Conservation (phyloP, 177 flowering plant genomes). For the Telopea speciosissima region DNA sequence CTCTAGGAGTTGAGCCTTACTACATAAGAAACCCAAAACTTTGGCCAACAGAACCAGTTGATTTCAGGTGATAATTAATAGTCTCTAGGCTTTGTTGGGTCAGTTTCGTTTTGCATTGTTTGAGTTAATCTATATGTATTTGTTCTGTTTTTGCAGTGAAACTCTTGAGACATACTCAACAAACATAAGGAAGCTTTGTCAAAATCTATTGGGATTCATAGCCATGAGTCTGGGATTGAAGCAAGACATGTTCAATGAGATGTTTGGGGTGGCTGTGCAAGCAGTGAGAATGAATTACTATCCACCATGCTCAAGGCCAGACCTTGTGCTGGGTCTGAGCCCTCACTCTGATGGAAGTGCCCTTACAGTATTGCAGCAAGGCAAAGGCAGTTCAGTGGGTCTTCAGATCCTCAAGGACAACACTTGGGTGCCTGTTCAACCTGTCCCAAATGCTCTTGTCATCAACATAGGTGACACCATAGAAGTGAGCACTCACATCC, state of each 20-base stretch:
- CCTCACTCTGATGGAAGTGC: slow-evolving; percentile 84
- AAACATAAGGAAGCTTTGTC: slow-evolving; percentile 44
- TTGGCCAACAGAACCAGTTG: slow-evolving; percentile 59
- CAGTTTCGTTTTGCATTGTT: neutral
- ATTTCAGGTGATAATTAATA: slow-evolving; percentile 46
- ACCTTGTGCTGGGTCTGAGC: slow-evolving; percentile 14
- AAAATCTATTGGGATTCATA: slow-evolving; percentile 36
- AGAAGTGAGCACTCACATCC: slow-evolving; percentile 27
- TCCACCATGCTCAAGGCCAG: slow-evolving; percentile 12
- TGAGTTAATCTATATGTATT: neutral
- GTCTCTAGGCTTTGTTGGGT: neutral
- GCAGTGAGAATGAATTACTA: slow-evolving; percentile 15
- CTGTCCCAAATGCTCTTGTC: slow-evolving; percentile 48
- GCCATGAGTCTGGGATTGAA: slow-evolving; percentile 44
- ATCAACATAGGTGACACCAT: slow-evolving; percentile 71
- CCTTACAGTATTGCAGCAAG: slow-evolving; percentile 62
- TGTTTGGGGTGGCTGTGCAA: slow-evolving; percentile 27
- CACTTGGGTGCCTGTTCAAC: slow-evolving; percentile 53
- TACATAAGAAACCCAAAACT: slow-evolving; percentile 50
- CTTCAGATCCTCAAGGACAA: slow-evolving; percentile 60
- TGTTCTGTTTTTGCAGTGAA: slow-evolving; percentile 32
- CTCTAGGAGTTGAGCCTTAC: slow-evolving; percentile 59
- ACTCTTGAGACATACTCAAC: slow-evolving; percentile 44
- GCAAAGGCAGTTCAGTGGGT: slow-evolving; percentile 43
- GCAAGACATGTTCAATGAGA: slow-evolving; percentile 37